Percentiles rank a stretch among this genome's conserved stretches.
These are phyloP conservation scores for Rhodamnia argentea DNA, from an alignment of 345 rosid species.

Conservation along the genomic window DNA sequence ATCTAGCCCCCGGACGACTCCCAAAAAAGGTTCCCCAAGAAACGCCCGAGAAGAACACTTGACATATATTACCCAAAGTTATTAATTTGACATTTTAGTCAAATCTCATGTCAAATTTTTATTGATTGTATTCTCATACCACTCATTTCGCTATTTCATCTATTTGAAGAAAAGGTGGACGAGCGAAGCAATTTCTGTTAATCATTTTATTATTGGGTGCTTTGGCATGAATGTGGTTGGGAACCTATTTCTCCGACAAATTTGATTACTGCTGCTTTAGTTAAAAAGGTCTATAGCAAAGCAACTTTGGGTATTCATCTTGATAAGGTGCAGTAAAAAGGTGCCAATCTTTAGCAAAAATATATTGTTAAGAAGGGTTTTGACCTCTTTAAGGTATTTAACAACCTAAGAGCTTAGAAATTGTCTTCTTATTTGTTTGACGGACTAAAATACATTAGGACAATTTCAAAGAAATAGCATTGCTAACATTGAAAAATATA, in stretches of 20 bases:
- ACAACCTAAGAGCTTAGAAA: neutral
- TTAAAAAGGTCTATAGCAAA: constrained; percentile 33
- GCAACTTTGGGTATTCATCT: constrained; percentile 41
- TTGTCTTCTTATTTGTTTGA: neutral
- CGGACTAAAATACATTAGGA: neutral
- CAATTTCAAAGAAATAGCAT: neutral
- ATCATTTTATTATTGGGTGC: constrained; percentile 16
- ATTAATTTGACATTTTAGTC: neutral
- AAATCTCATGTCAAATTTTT: neutral
- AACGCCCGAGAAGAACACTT: too few relatives aligned
- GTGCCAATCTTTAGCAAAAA: constrained; percentile 42
- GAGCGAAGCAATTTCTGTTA: neutral
- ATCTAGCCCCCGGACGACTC: too few relatives aligned
- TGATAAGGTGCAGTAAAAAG: constrained; percentile 47
- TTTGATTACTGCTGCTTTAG: constrained; percentile 26
- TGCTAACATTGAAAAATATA: neutral
- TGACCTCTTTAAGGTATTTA: constrained; percentile 34
- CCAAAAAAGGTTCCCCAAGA: too few relatives aligned
- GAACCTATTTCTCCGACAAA: constrained; percentile 37
- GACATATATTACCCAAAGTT: neutral
- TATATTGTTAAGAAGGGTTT: constrained; percentile 37
- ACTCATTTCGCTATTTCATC: neutral
- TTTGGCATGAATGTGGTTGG: constrained; percentile 47
- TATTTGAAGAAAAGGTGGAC: neutral
- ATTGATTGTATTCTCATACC: neutral